Base-by-base conservation (phyloP, 2,329 filamentous ascomycete species). In the Elsinoe necatrix region DNA sequence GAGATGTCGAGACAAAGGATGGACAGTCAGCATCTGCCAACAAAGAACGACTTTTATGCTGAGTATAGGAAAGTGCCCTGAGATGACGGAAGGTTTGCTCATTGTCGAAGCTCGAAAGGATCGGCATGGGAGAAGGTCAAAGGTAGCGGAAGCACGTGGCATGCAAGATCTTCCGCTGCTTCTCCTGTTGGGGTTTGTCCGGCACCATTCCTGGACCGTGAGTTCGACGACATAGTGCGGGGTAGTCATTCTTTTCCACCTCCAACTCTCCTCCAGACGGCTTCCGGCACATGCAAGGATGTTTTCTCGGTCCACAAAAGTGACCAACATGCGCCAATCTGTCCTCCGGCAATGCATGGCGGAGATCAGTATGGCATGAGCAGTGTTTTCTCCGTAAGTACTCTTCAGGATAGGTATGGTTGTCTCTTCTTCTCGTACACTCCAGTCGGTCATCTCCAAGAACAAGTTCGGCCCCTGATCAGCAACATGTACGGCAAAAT, bases 401-500 rank as follows among this genome's bases (percentile, higher is more conserved):
- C 16, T 37, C 31, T n/a, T 9, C 25, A 31, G n/a, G n/a, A n/a
- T n/a, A n/a, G n/a, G n/a, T n/a, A 18, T 12, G 23, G 18, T 23
- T 48, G 18, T 34, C 9, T 29, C 7, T 31, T 48, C 16, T 29
- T 23, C 2, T 34, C 23, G 2, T 18, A 6, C 14, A 37, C n/a
- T 6, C 6, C 25, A 29, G 2, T n/a, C 7, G 16, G 5, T 14
- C 9, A 39, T 39, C 35, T 39, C 35, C 39, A 18, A 42, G n/a
- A 4, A 18, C 18, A 20, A 23, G n/a, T n/a, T n/a, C n/a, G n/a
- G n/a, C n/a, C n/a, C n/a, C n/a, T n/a, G n/a, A n/a, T n/a, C n/a
- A 14, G 12, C 18, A 37, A 25, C 9, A 52, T 52, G 48, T 52
- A 52, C 31, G 48, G 48, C 18, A 52, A 52, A 37, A 52, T 52